Evolutionary conservation across 805 yeast genomes (phyloP).

Genomic region (Myxozyma sirexii): DNA sequence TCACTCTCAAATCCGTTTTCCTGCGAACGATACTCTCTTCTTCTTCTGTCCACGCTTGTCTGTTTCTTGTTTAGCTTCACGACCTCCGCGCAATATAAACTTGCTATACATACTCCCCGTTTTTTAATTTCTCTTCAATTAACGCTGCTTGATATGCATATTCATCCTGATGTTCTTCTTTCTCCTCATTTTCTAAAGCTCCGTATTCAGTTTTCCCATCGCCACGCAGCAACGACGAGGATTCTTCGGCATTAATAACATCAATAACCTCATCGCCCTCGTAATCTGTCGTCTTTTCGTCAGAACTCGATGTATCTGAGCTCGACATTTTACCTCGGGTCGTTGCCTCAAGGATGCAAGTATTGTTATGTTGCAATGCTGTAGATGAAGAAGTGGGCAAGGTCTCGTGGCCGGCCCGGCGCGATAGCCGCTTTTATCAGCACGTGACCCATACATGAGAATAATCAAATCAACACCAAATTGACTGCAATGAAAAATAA

Average conservation of each 20-base stretch:
- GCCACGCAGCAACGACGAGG: not conserved
- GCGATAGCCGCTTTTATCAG: constrained; percentile 1
- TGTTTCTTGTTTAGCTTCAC: not conserved
- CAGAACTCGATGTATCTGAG: constrained; percentile 5
- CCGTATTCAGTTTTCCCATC: constrained; percentile 4
- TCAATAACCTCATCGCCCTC: constrained; percentile 4
- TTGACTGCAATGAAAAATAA: too few species aligned
- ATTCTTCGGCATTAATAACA: constrained; percentile 8
- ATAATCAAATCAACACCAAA: too few species aligned
- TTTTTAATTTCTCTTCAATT: constrained; percentile 17
- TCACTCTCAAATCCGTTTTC: constrained; percentile 58
- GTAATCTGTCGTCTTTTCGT: constrained; percentile 12
- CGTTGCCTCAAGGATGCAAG: too few species aligned
- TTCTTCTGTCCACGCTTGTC: constrained; percentile 50
- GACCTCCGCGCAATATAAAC: not conserved
- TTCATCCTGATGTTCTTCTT: constrained; percentile 17
- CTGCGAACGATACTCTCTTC: constrained; percentile 54
- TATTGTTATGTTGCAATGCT: not conserved
- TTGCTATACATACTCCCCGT: constrained; percentile 22
- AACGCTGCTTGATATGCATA: constrained; percentile 24
- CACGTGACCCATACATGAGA: constrained; percentile 7
- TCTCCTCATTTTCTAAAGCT: not conserved
- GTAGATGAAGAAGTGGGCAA: not conserved
- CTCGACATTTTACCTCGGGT: too few species aligned
- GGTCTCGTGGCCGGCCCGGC: constrained; percentile 4